phyloP scores from a whole-genome alignment of 208 protist genomes.

The Trypanosoma vivax region DNA sequence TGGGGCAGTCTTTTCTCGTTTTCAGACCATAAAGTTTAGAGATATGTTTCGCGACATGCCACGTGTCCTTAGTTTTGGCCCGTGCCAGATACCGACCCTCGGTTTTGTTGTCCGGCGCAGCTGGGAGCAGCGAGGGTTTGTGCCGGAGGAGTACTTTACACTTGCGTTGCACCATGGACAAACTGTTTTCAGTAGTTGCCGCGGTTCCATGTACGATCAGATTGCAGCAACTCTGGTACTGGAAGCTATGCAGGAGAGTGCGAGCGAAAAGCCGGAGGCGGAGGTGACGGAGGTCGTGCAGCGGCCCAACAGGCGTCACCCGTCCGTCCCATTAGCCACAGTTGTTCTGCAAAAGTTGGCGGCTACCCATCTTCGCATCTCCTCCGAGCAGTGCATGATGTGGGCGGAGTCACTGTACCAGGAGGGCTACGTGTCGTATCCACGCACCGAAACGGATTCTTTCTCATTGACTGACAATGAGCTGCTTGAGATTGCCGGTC shows the following conservation, averaged over 20 bases:
- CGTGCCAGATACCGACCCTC: slow-evolving; percentile 95
- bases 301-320: slow-evolving; percentile 51
- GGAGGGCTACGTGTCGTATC: slow-evolving; percentile 93
- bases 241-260: slow-evolving; percentile 54
- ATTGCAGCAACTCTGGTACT: slow-evolving; percentile 64
- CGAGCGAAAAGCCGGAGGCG: slow-evolving; percentile 30
- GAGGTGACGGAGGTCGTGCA: slow-evolving; percentile 67
- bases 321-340: slow-evolving; percentile 95
- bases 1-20: slow-evolving; percentile 94
- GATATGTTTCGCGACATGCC: slow-evolving; percentile 64
- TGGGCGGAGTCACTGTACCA: slow-evolving; percentile 91
- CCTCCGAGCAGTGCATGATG: slow-evolving; percentile 93
- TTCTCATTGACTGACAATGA: slow-evolving; percentile 88
- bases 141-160: slow-evolving; percentile 77
- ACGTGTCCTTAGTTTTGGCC: slow-evolving; percentile 88
- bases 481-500: slow-evolving; percentile 69
- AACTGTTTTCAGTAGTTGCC: slow-evolving; percentile 43
- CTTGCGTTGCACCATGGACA: slow-evolving; percentile 47
- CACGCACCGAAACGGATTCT: slow-evolving; percentile 96
- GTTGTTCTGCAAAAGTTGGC: slow-evolving; percentile 97
- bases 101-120: slow-evolving; percentile 89
- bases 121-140: slow-evolving; percentile 80
- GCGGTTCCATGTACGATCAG: slow-evolving; percentile 72
- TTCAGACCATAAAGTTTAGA: slow-evolving; percentile 81
- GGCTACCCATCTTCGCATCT: slow-evolving; percentile 89